Percentiles rank a stretch among this genome's conserved stretches.
Conservation (phyloP, 495 filamentous ascomycete species). For the Penicillium paradoxum region DNA sequence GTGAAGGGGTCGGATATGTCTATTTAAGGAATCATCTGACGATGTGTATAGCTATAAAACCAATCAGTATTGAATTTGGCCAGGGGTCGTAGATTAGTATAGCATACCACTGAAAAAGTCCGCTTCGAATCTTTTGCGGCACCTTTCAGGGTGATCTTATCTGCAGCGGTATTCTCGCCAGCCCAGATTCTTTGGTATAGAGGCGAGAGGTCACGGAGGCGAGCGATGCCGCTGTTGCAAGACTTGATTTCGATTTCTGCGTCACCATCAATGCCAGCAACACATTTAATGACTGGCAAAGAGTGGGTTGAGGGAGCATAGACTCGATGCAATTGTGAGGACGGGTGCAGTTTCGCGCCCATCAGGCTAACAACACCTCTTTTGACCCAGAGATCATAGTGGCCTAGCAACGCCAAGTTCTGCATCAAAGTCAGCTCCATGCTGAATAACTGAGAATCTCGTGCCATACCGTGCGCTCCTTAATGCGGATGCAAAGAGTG, state of each 20-base stretch:
- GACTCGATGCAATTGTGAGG: conserved; percentile 51
- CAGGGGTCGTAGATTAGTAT: background rate
- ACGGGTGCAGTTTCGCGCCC: conserved; percentile 58
- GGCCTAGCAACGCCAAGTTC: conserved; percentile 65
- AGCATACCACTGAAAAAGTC: conserved; percentile 43
- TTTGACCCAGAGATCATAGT: conserved; percentile 66
- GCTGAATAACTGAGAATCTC: too few species aligned
- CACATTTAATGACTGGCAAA: conserved; percentile 62
- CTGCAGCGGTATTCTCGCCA: conserved; percentile 38
- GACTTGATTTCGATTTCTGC: conserved; percentile 51
- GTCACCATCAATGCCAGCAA: conserved; percentile 41
- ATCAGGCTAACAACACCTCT: conserved; percentile 59
- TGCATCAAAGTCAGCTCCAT: conserved; percentile 28
- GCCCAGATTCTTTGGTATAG: conserved; percentile 74
- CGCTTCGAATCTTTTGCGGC: conserved; percentile 22
- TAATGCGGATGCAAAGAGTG: conserved; percentile 39
- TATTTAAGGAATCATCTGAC: conserved; percentile 43
- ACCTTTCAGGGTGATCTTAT: conserved; percentile 34
- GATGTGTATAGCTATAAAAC: conserved; percentile 39
- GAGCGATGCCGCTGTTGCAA: conserved; percentile 48
- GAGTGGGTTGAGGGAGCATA: conserved; percentile 74
- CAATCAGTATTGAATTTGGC: conserved; percentile 8
- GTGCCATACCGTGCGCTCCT: conserved; percentile 37
- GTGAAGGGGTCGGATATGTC: conserved; percentile 55
- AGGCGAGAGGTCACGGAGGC: conserved; percentile 59